phyloP scores from a whole-genome alignment of 345 rosid species.

The Acer campestre region DNA sequence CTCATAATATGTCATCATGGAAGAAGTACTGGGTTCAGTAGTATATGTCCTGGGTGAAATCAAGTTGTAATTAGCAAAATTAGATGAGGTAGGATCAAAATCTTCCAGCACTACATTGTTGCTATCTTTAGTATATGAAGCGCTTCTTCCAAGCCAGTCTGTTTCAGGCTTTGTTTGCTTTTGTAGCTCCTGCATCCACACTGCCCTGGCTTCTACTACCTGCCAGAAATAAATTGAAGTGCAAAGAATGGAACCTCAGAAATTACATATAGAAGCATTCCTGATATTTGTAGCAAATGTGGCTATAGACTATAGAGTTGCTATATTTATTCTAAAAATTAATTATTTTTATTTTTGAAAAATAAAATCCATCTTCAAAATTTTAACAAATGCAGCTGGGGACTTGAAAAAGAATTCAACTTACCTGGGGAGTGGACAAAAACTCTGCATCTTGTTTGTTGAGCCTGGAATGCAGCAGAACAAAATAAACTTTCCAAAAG shows the following conservation, averaged over 20 bases:
- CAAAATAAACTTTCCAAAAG: slow-evolving; percentile 98
- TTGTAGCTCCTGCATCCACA: slow-evolving; percentile 76
- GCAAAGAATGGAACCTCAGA: not conserved
- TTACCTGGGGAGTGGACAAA: slow-evolving; percentile 85
- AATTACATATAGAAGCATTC: not conserved
- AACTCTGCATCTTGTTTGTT: slow-evolving; percentile 70
- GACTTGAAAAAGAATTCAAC: slow-evolving; percentile 22
- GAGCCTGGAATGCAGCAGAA: slow-evolving; percentile 90
- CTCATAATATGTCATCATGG: slow-evolving; percentile 45
- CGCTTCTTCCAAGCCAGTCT: slow-evolving; percentile 48
- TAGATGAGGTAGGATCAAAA: slow-evolving; percentile 28
- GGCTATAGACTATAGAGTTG: not conserved
- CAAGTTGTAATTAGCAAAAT: slow-evolving; percentile 29
- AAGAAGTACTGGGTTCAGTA: slow-evolving; percentile 40
- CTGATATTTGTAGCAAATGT: not conserved
- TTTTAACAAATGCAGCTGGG: not conserved
- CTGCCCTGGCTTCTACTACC: slow-evolving; percentile 82
- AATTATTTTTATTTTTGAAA: not conserved
- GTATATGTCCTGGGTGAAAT: slow-evolving; percentile 30
- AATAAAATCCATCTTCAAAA: not conserved
- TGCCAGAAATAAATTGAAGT: slow-evolving; percentile 28
- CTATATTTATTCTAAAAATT: not conserved
- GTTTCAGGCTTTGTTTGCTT: slow-evolving; percentile 51
- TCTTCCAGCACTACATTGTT: slow-evolving; percentile 31
- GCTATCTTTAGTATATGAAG: slow-evolving; percentile 28